Percentiles rank a stretch among this genome's conserved stretches.
Evolutionary conservation across 768 basidiomycete genomes (phyloP).

Genomic region (Serpula lacrymans): DNA sequence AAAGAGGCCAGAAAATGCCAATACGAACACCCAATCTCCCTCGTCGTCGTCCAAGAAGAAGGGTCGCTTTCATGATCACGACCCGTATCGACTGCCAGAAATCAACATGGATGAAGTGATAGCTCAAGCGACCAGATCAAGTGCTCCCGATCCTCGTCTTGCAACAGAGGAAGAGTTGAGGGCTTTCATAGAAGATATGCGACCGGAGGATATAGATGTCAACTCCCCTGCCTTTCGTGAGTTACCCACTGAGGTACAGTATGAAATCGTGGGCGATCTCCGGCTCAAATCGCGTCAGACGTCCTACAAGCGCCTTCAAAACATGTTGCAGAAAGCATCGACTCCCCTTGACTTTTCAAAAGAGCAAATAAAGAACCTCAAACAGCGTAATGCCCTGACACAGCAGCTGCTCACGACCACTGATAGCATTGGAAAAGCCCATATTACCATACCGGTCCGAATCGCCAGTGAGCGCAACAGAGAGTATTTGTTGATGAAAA

Average conservation of each 20-base stretch:
- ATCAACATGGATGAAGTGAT: conserved; percentile 66
- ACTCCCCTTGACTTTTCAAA: conserved; percentile 96
- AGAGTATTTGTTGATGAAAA: conserved; percentile 94
- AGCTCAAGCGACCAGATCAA: conserved; percentile 55
- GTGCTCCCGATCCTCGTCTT: conserved; percentile 81
- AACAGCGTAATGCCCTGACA: conserved; percentile 86
- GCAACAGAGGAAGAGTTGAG: conserved; percentile 96
- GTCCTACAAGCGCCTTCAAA: conserved; percentile 85
- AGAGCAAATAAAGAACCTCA: conserved; percentile 89
- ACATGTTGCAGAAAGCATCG: conserved; percentile 75
- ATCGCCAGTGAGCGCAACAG: conserved; percentile 94
- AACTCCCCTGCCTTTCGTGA: conserved; percentile 86
- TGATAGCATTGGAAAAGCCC: conserved; percentile 86
- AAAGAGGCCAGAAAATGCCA: conserved; percentile 25
- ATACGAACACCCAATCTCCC: conserved; percentile 27
- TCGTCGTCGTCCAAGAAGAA: conserved; percentile 56
- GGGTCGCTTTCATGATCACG: conserved; percentile 68
- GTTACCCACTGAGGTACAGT: conserved; percentile 94
- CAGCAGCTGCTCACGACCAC: conserved; percentile 92
- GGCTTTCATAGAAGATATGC: conserved; percentile 92
- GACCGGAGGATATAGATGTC: conserved; percentile 93
- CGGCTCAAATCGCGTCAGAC: conserved; percentile 93
- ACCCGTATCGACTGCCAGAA: conserved; percentile 91
- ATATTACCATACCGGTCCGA: conserved; percentile 86
- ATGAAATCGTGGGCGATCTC: conserved; percentile 96